Evolutionary conservation across 2,329 filamentous ascomycete genomes (phyloP).

Genomic region (Aureobasidium uvarum): DNA sequence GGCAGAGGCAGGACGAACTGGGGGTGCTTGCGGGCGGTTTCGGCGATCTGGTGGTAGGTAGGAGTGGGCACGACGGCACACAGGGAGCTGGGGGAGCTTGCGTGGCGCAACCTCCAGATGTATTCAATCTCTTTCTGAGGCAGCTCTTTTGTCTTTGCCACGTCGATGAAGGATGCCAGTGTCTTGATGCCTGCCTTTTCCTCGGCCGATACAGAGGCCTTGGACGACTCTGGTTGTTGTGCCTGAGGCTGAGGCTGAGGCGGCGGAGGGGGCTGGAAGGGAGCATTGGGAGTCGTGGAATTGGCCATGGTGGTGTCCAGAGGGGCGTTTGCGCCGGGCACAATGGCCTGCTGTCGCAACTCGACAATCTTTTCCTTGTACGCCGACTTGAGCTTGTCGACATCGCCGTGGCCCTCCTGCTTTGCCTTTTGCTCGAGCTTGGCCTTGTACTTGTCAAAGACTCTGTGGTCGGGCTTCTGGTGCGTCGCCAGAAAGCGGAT

Average conservation of each 20-base stretch:
- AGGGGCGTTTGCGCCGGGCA: constrained; percentile 51
- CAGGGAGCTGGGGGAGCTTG: constrained; percentile 68
- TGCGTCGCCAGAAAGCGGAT: constrained; percentile 86
- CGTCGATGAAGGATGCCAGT: constrained; percentile 69
- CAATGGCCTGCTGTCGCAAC: constrained; percentile 65
- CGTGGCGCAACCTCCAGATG: constrained; percentile 87
- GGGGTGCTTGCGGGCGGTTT: constrained; percentile 70
- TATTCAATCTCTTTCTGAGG: constrained; percentile 78
- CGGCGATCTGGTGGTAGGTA: constrained; percentile 71
- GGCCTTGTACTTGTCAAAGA: constrained; percentile 80
- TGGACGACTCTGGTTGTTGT: constrained; percentile 33
- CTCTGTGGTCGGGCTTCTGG: constrained; percentile 57
- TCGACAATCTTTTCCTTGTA: constrained; percentile 81
- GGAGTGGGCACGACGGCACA: constrained; percentile 74
- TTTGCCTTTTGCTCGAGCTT: constrained; percentile 83
- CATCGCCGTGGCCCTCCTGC: constrained; percentile 65
- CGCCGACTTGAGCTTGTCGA: constrained; percentile 73
- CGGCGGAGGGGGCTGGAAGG: constrained; percentile 40
- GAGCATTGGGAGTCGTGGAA: constrained; percentile 33
- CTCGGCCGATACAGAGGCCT: constrained; percentile 35
- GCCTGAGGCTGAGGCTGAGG: constrained; percentile 39
- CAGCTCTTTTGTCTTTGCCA: constrained; percentile 71
- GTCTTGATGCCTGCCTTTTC: constrained; percentile 58
- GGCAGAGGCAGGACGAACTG: constrained; percentile 90
- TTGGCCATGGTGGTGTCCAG: constrained; percentile 34